A percentile compares a stretch with the other conserved stretches of the same genome.
These are phyloP conservation scores for Sindora glabra DNA, from an alignment of 306 rosid species.

Conservation along the genomic window DNA sequence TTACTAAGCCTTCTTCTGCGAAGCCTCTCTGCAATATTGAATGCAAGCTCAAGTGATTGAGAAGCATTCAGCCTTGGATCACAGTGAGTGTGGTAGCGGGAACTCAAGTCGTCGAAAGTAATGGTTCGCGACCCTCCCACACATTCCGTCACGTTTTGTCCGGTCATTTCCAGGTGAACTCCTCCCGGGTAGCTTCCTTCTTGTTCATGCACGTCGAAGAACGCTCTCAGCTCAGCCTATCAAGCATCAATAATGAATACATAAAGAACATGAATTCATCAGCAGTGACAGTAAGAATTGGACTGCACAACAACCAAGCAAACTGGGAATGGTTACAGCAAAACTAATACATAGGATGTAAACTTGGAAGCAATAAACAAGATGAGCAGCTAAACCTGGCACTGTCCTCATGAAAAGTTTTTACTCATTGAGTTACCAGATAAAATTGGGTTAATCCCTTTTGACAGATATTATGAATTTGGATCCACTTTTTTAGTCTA, in stretches of 20 bases:
- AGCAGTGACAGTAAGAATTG: neutral
- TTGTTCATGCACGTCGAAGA: constrained; percentile 50
- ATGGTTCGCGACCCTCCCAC: constrained; percentile 43
- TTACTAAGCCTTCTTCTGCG: constrained; percentile 42
- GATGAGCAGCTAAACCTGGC: too few relatives aligned
- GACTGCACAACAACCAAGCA: too few relatives aligned
- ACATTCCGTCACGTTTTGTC: constrained; percentile 50
- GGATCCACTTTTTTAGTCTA: too few relatives aligned
- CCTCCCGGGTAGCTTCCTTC: too few relatives aligned
- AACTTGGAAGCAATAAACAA: too few relatives aligned
- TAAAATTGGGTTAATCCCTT: too few relatives aligned
- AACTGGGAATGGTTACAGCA: too few relatives aligned
- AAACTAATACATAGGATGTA: too few relatives aligned
- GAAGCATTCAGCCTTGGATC: constrained; percentile 53
- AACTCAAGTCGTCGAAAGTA: constrained; percentile 48
- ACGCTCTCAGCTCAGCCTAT: constrained; percentile 53
- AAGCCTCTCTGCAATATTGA: constrained; percentile 34
- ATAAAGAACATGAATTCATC: neutral
- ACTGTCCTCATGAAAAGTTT: too few relatives aligned
- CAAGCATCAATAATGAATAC: too few relatives aligned
- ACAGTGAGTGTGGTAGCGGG: constrained; percentile 51
- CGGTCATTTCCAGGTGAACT: constrained; percentile 49
- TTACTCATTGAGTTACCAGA: too few relatives aligned
- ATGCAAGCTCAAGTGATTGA: constrained; percentile 50
- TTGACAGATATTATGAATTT: too few relatives aligned